Base-by-base conservation (phyloP, 2,329 filamentous ascomycete species). In the Epichloe brachyelytri region DNA sequence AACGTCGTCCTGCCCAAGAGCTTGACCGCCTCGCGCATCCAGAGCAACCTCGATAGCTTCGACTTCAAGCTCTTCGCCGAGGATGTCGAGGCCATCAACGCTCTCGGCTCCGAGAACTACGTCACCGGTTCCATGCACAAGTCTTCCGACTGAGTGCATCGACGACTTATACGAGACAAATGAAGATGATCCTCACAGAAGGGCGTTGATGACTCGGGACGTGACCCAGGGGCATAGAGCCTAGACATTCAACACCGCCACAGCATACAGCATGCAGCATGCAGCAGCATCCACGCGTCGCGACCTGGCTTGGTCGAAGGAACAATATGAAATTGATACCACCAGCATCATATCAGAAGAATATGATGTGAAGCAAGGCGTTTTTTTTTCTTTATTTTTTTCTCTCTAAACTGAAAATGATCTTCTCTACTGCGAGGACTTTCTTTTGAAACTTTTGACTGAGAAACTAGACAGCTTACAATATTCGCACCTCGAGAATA, bases 1-100 rank as follows among this genome's bases (percentile, higher is more conserved):
- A 85, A 82, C 61, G 79, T 88, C 43, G 80, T 84, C 7, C 69
- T 90, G 55, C 86, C 86, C 17, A 90, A 93, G 75, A 88, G 84
- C 65, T 71, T 78, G 52, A 79, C 72, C 52, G 71, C 75, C 60
- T 73, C 77, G 49, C 75, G 86, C 50, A 84, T 89, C 50, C 61
- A 77, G 43, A 77, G 80, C 63, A 90, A 90, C 65, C 77, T 75
- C 5, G 64, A 80, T 44, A 73, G 87, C 48, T 78, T 76, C 6
- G 71, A 73, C 6, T 84, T 87, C 56, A 70, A 74, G 50, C 83
- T 89, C 52, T 71, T 72, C 0, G 66, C 72, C 19, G 72, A 67
- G 43, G 84, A 88, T 60, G 74, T 87, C 71, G 65, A 74, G 58
- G 69, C 51, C 33, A 73, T 90, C 73, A 79, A 86, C 61, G 72